Evolutionary conservation across 2,329 filamentous ascomycete species (phyloP), one percentile per base, ranked within the genome.

Genomic region (Colletotrichum orchidophilum): DNA sequence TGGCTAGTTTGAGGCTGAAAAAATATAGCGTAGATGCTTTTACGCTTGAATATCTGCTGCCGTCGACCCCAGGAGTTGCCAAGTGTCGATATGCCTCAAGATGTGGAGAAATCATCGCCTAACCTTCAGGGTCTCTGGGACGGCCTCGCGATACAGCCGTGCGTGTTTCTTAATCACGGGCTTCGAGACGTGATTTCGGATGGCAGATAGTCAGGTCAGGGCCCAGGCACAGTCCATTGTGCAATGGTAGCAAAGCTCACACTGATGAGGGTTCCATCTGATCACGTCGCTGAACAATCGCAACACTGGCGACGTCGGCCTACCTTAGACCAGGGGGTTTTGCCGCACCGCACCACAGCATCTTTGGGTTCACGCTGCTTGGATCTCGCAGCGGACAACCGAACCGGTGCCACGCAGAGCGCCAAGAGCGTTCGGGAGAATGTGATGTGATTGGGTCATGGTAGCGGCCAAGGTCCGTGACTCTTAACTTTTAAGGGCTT

Each of bases 371-470:
- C 55, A 29, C 54, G 42, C 62, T 59, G 63, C 54, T 50, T 46
- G 54, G 50, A 70, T 66, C 66, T 70, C 31, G 60, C 62, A 70
- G 62, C 52, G 26, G 52, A 58, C 66, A 52, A 29, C 54, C 21
- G 59, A 52, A 46, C 39, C 46, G 64, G 29, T 31, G 53, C 54
- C 66, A 29, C 35, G 39, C 31, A 60, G 66, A n/a, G 21, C 52
- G 35, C 26, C 54, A 26, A 31, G 54, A 31, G 24, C 6, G 24
- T 46, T 18, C n/a, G 26, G 63, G 26, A 42, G 49, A 13, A 12
- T n/a, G 46, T 35, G 54, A 8, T n/a, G 24, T 61, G 21, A 70
- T 67, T 62, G 67, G 67, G 39, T 18, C 18, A n/a, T n/a, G 24
- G 29, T n/a, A 24, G 35, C 24, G 27, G 24, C 62, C 42, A 27